Percentiles rank a stretch among this genome's conserved stretches.
Conservation (phyloP, 192 early-diverging fungal species). For the Entomortierella beljakovae region DNA sequence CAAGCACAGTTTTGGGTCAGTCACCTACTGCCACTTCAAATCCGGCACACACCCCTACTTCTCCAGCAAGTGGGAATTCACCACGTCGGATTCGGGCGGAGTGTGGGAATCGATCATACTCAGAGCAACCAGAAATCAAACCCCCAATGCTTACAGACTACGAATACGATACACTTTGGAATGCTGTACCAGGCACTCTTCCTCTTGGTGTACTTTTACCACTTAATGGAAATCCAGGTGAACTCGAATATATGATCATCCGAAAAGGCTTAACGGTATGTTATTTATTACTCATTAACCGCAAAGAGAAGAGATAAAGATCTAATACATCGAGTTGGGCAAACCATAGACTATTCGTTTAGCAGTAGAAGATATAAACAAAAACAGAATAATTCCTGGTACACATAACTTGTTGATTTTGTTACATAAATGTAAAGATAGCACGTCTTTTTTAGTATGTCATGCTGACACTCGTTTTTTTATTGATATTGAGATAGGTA, state of each 20-base stretch:
- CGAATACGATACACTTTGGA: slow-evolving; percentile 17
- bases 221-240: neutral
- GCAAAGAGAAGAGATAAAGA: neutral
- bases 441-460: too few species aligned
- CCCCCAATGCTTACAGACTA: slow-evolving; percentile 21
- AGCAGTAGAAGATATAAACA: slow-evolving; percentile 61
- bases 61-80: too few species aligned
- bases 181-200: slow-evolving; percentile 6
- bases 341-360: slow-evolving; percentile 52
- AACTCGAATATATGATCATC: neutral
- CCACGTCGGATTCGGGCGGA: too few species aligned
- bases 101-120: too few species aligned
- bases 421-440: too few species aligned
- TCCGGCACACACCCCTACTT: too few species aligned
- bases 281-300: neutral
- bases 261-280: slow-evolving; percentile 19
- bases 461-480: neutral
- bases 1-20: too few species aligned
- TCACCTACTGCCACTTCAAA: too few species aligned
- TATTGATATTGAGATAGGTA: neutral
- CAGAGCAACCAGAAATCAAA: slow-evolving; percentile 5
- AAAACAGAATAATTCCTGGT: slow-evolving; percentile 52
- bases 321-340: neutral
- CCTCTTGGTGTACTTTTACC: slow-evolving; percentile 25
- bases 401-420: neutral